phyloP scores from a whole-genome alignment of 1,139 yeast species.

The Scheffersomyces insectosa region DNA sequence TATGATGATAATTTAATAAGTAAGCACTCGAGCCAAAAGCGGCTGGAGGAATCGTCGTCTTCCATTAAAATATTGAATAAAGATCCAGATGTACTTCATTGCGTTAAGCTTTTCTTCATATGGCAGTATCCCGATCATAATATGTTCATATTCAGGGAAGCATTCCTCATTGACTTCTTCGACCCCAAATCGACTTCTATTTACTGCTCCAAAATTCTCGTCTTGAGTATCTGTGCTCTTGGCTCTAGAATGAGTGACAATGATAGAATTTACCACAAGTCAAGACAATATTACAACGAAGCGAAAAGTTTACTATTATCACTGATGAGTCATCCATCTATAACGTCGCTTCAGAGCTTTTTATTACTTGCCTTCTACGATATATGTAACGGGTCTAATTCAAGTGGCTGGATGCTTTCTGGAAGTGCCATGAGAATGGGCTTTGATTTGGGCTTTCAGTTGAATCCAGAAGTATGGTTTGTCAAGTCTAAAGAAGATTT shows the following conservation, averaged over 20 bases:
- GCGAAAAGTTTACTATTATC: slow-evolving; percentile 45
- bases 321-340: slow-evolving; percentile 39
- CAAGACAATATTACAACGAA: slow-evolving; percentile 45
- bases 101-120: slow-evolving; percentile 56
- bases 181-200: slow-evolving; percentile 46
- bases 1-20: slow-evolving; percentile 37
- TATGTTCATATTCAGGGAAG: slow-evolving; percentile 63
- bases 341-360: slow-evolving; percentile 50
- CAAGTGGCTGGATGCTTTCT: slow-evolving; percentile 62
- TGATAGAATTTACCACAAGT: slow-evolving; percentile 37
- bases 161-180: slow-evolving; percentile 60
- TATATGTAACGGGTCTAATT: slow-evolving; percentile 55
- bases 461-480: slow-evolving; percentile 63
- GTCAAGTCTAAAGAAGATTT: slow-evolving; percentile 30
- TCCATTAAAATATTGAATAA: slow-evolving; percentile 29
- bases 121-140: slow-evolving; percentile 70
- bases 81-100: slow-evolving; percentile 46
- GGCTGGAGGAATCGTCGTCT: slow-evolving; percentile 18
- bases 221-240: slow-evolving; percentile 56
- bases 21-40: slow-evolving; percentile 18
- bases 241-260: slow-evolving; percentile 53
- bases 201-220: slow-evolving; percentile 54
- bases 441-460: slow-evolving; percentile 62
- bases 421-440: slow-evolving; percentile 69
- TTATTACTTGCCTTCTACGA: slow-evolving; percentile 56